Evolutionary conservation across 495 filamentous ascomycete genomes (phyloP).

Genomic region (Aspergillus coremiiformis): DNA sequence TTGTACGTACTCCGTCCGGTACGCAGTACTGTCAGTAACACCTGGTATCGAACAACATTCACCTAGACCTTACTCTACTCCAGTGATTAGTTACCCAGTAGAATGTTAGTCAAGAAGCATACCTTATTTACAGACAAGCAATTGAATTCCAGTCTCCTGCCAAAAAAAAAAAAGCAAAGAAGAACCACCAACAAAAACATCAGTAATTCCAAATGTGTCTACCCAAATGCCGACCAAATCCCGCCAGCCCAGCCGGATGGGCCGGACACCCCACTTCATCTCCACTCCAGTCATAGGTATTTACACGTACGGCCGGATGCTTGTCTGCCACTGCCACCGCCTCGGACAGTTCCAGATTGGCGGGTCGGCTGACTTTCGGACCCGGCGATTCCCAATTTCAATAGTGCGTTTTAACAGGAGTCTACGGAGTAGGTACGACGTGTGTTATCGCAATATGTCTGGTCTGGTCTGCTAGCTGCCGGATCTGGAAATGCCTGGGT

Average conservation of each 20-base stretch:
- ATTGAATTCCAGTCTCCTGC: background rate
- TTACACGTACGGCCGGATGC: background rate
- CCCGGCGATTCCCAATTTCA: background rate
- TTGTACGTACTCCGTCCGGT: background rate
- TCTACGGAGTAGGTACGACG: too few relatives aligned
- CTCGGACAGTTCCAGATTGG: background rate
- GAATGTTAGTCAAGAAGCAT: too few relatives aligned
- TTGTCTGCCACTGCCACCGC: background rate
- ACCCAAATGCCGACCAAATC: conserved; percentile 4
- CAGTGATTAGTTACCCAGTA: too few relatives aligned
- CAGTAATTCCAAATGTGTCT: background rate
- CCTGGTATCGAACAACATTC: too few relatives aligned
- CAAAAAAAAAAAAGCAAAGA: background rate
- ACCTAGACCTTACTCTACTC: too few relatives aligned
- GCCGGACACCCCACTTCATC: background rate
- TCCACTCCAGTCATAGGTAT: background rate
- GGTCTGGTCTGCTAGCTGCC: background rate
- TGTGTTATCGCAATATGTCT: background rate
- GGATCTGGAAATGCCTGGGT: background rate
- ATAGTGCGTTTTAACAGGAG: background rate
- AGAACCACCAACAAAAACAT: background rate
- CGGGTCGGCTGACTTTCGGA: background rate
- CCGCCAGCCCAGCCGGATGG: background rate
- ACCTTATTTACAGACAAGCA: too few relatives aligned
- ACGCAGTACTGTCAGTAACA: background rate